Evolutionary conservation across 164 flowering plant genomes (phyloP).

Genomic region (Nymphaea thermarum): DNA sequence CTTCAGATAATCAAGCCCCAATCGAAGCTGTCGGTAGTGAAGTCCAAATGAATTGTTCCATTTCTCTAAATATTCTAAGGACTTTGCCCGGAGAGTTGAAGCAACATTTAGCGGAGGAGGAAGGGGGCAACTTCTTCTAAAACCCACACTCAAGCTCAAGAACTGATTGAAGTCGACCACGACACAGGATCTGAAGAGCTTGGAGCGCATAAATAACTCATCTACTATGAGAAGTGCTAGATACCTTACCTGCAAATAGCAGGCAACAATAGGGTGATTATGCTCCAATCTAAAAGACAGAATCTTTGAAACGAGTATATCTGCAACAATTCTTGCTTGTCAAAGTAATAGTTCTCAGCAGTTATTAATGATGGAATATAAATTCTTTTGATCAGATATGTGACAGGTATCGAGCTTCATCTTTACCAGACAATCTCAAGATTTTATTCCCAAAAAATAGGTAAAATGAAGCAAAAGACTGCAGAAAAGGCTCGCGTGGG

Average conservation of each 20-base stretch:
- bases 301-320: background rate
- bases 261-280: slow-evolving; percentile 2
- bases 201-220: slow-evolving; percentile 91
- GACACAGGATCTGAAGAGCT: slow-evolving; percentile 68
- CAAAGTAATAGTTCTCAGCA: background rate
- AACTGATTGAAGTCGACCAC: slow-evolving; percentile 63
- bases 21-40: slow-evolving; percentile 74
- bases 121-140: slow-evolving; percentile 53
- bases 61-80: slow-evolving; percentile 84
- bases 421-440: background rate
- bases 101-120: slow-evolving; percentile 81
- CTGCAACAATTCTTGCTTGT: background rate
- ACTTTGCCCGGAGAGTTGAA: slow-evolving; percentile 50
- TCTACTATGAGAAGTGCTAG: slow-evolving; percentile 81
- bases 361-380: background rate
- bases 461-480: no score
- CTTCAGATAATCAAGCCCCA: slow-evolving; percentile 79
- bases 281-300: background rate
- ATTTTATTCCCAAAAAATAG: background rate
- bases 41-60: slow-evolving; percentile 79
- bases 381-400: background rate
- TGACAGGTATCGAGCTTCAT: background rate
- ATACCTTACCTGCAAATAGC: slow-evolving; percentile 55
- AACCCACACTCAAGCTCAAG: slow-evolving; percentile 72
- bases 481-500: no score